Evolutionary conservation across 169 alveolate genomes (phyloP), one percentile per base, ranked within the genome.

Genomic region (Cyclospora cayetanensis): DNA sequence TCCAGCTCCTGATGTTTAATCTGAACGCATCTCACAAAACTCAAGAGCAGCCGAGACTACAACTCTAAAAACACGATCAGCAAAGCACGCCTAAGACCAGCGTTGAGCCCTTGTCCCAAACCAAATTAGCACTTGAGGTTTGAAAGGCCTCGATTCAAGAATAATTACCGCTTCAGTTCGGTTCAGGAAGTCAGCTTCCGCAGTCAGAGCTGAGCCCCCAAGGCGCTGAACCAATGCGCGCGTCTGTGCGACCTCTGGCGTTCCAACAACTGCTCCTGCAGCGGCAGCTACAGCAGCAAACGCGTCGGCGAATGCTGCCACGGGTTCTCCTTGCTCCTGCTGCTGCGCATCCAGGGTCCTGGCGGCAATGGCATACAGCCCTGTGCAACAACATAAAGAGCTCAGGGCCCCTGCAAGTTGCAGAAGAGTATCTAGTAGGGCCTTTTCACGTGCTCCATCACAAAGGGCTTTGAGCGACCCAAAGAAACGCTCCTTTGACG

Each of bases 251-350:
- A 25, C 86, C 29, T 43, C 86, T n/a, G 68, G 43, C 4, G 86
- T 12, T 3, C 86, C 86, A 39, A 76, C 86, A 25, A 76, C 43
- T 41, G 86, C 66, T 76, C 68, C 86, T 43, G 86, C 68, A 9
- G 86, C 86, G 41, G 86, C 43, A 34, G 86, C 86, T n/a, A 76
- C 86, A 1, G 86, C 86, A n/a, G 86, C 86, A 76, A 50, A 76
- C 3, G 86, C 86, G 29, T 76, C 86, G 9, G 86, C 34, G 0
- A 43, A 43, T 22, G 27, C 86, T 25, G 46, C 86, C 1, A 41
- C 86, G 4, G 43, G 29, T 76, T 63, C 86, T 42, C 41, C 42
- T 37, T 52, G 90, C 74, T 80, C 76, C 52, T 97, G 96, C 93
- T 97, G 25, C 5, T 80, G 72, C 90, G 27, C 53, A 35, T 80